Evolutionary conservation across 176 grass and related monocot genomes (phyloP), one percentile per base, ranked within the genome.

Genomic region (Raddia distichophylla): DNA sequence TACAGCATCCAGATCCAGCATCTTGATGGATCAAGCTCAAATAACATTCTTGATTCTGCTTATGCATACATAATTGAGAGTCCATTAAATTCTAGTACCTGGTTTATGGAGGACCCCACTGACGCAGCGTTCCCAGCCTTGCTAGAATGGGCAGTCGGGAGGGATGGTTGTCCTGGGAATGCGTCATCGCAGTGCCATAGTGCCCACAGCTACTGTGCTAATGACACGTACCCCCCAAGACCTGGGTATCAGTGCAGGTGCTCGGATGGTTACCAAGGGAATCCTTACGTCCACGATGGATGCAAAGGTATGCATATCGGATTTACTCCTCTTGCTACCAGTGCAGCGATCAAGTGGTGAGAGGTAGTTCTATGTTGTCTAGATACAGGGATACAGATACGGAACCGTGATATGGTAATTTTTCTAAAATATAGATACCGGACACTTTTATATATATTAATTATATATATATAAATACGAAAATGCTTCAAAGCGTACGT

Each of bases 101-200:
- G 5, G n/a, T n/a, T n/a, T n/a, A n/a, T n/a, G 18, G 12, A 49
- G 13, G 20, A 11, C 27, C 43, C 20, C 49, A 20, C 1, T 8
- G 67, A 33, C 9, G 4, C 60, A 55, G 40, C 5, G 0, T 27
- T 81, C 19, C 81, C 69, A 2, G 79, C 64, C 22, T 45, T 87
- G 18, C 71, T 94, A 54, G 80, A 85, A 67, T 94, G 86, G 89
- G 60, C 37, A 48, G 85, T 94, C 20, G n/a, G n/a, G n/a, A 32
- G 17, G 7, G 64, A 67, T 42, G 66, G 48, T 0, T 79, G 76
- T 8, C 48, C 61, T 16, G n/a, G n/a, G n/a, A 4, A 7, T 2
- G 62, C 2, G 7, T 4, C 58, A 0, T 60, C 54, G 35, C 52
- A 43, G 14, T 94, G 92, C 17, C 47, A 17, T 32, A 86, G 86